Evolutionary conservation across 1,284 basidiomycete genomes (phyloP).

Genomic region (Cutaneotrichosporon sp.): DNA sequence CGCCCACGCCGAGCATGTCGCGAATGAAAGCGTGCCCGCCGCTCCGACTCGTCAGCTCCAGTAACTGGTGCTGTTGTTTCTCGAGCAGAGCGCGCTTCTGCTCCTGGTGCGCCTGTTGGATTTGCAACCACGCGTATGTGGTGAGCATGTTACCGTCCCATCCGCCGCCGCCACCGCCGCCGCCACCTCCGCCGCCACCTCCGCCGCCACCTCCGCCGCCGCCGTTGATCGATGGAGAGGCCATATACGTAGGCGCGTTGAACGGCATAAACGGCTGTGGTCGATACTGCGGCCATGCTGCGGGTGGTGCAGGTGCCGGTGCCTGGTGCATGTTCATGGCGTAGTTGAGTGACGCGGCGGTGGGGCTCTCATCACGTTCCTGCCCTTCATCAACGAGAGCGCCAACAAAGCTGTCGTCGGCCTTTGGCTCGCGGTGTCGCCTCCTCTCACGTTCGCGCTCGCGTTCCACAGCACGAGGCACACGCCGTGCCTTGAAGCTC

Average conservation of each 20-base stretch:
- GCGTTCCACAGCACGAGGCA: conserved; percentile 1
- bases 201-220: background rate
- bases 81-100: conserved; percentile 47
- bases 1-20: conserved; percentile 23
- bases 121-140: conserved; percentile 48
- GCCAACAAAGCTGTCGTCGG: conserved; percentile 38
- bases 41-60: conserved; percentile 31
- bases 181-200: background rate
- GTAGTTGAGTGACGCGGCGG: conserved; percentile 21
- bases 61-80: conserved; percentile 46
- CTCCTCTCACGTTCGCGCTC: conserved; percentile 9
- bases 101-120: conserved; percentile 50
- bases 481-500: conserved; percentile 38
- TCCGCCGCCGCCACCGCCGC: background rate
- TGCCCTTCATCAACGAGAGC: conserved; percentile 27
- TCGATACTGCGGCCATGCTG: background rate
- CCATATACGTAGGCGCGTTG: conserved; percentile 6
- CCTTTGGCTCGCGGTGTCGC: conserved; percentile 10
- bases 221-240: background rate
- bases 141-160: conserved; percentile 43
- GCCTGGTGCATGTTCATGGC: conserved; percentile 18
- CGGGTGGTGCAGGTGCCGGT: background rate
- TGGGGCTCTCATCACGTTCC: background rate
- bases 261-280: conserved; percentile 10
- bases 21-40: conserved; percentile 18